These are phyloP conservation scores for Metschnikowia kunwiensis DNA, from an alignment of 805 yeast species.

Conservation along the genomic window DNA sequence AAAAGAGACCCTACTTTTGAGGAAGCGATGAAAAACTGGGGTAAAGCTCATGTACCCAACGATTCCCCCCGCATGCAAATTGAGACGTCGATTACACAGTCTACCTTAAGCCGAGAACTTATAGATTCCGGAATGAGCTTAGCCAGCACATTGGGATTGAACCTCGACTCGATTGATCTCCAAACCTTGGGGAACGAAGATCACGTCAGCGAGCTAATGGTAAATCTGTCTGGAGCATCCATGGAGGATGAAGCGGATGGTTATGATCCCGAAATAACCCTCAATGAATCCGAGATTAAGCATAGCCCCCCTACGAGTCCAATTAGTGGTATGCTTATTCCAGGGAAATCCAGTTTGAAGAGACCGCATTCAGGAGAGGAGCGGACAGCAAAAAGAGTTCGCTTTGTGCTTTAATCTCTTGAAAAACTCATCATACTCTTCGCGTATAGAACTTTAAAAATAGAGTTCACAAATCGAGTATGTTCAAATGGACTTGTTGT, in stretches of 20 bases:
- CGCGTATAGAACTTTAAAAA: no score
- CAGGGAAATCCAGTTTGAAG: conserved; percentile 25
- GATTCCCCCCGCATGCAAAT: background rate
- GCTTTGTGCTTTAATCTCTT: conserved; percentile 25
- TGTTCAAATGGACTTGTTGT: no score
- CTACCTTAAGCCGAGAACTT: background rate
- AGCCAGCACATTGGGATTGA: conserved; percentile 26
- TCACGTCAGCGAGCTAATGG: background rate
- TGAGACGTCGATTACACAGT: background rate
- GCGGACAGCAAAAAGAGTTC: conserved; percentile 28
- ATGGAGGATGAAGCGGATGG: conserved; percentile 21
- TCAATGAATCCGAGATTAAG: conserved; percentile 10
- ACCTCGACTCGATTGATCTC: conserved; percentile 20
- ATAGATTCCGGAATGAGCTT: conserved; percentile 1
- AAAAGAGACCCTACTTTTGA: conserved; percentile 8
- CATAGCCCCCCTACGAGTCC: conserved; percentile 16
- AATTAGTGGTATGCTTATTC: conserved; percentile 1
- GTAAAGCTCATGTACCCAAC: conserved; percentile 6
- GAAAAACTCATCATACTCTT: no score
- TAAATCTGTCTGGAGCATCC: conserved; percentile 7
- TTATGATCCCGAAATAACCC: conserved; percentile 22
- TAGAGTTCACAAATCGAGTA: no score
- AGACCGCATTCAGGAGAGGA: conserved; percentile 18
- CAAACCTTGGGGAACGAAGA: conserved; percentile 13
- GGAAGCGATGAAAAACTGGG: conserved; percentile 14